Evolutionary conservation across 192 early-diverging fungal genomes (phyloP), one percentile per base, ranked within the genome.

Genomic region (Coemansia asiatica): DNA sequence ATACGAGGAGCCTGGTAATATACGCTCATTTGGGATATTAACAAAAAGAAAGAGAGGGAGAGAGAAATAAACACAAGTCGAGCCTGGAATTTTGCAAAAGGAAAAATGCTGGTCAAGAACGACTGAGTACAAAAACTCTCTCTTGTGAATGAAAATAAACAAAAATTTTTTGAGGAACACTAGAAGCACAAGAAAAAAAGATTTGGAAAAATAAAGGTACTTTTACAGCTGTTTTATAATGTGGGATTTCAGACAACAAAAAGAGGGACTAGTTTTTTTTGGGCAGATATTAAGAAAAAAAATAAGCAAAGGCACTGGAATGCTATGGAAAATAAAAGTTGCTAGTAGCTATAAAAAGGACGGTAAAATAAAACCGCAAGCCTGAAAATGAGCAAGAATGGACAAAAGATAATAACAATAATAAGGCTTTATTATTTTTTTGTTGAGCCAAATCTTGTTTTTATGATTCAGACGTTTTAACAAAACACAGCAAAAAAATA

Each of bases 1-100:
- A 22, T 59, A 33, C 23, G 36, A 21, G 36, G 35, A 36, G 33
- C 57, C 36, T 59, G 57, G 57, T n/a, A 59, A n/a, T 59, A 40
- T 1, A 21, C 35, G 35, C 33, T 44, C 57, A 59, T 59, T 22
- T 29, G 57, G 35, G 25, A 16, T 26, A 53, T 23, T 10, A 27
- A 56, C 16, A 56, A 29, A 29, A 56, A 18, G 53, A 29, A 6
- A 19, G 18, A 12, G 28, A 16, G 18, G 13, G 16, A 44, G 16
- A 15, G 15, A 3, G 15, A 26, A 54, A 53, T 15, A 53, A 8
- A 53, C 51, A 18, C 8, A 16, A 44, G 40, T 44, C 40, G 40
- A 44, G 16, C 40, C 16, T 16, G 16, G 16, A 36, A 10, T 36
- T 10, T 10, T 10, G 40, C 16, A 44, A n/a, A n/a, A n/a, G 40